Base-by-base conservation (phyloP, 345 rosid genomes). In the Eucalyptus marginata region DNA sequence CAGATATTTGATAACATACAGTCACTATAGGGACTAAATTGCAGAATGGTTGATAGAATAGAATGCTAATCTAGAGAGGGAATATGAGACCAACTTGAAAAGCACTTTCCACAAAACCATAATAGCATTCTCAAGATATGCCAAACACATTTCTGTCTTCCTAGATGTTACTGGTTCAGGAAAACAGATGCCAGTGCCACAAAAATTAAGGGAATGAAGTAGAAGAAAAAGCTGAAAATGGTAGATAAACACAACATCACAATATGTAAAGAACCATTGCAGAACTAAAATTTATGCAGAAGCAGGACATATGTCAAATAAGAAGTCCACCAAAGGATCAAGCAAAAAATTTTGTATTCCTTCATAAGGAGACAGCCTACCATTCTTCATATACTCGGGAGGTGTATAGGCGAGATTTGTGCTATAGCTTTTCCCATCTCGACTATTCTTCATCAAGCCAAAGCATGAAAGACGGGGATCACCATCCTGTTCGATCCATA, bases 391-490 rank as follows among this genome's bases (percentile, higher is more conserved):
- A 92, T 96, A 98, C 89, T 98, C 99, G 2, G 99, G 99, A 86
- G 99, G 99, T 33, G 97, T 96, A 87, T 98, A 98, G 50, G 99
- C 99, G 87, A 98, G 93, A 92, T 97, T 97, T 50, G 99, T 98
- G 90, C 99, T 98, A 86, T 95, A 98, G 90, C 99, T 96, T 95
- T 94, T 95, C 90, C 99, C 99, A 92, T 97, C 99, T 89, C 96
- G 90, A 88, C 99, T 96, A 90, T 97, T 96, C 93, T 97, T 98
- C 98, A 97, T 98, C 92, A 98, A 94, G 62, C 99, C 99, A 85
- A 98, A 98, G 94, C 99, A 95, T 25, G 99, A 98, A 90, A 98
- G 99, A 58, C 98, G 95, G 40, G 99, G 98, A 94, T 98, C 99
- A 87, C 98, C 98, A 93, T 96, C 96, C 99, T 98, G 92, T 88